phyloP scores from a whole-genome alignment of 2,329 filamentous ascomycete genomes.

The Zasmidium citrigriseum region DNA sequence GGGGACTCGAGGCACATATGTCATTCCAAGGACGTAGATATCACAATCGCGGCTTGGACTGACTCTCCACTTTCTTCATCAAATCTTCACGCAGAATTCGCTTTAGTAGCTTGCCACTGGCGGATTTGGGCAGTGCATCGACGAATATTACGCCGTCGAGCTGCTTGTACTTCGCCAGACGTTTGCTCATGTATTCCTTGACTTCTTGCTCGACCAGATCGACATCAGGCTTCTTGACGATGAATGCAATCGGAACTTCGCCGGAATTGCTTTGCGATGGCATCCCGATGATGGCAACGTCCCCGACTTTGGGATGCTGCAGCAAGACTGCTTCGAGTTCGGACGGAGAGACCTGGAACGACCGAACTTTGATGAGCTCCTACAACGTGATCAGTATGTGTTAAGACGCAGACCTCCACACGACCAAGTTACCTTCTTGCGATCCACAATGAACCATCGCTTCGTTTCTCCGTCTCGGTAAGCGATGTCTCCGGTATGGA shows the following conservation, averaged over 20 bases:
- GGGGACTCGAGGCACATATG: too few relatives aligned
- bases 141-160: constrained; percentile 47
- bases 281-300: constrained; percentile 52
- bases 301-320: constrained; percentile 47
- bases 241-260: constrained; percentile 33
- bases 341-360: constrained; percentile 54
- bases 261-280: constrained; percentile 23
- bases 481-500: constrained; percentile 53
- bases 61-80: constrained; percentile 38
- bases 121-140: constrained; percentile 32
- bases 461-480: constrained; percentile 30
- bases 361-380: constrained; percentile 58
- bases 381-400: constrained; percentile 20
- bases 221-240: constrained; percentile 31
- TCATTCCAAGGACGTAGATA: too few relatives aligned
- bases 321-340: constrained; percentile 53
- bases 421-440: constrained; percentile 33
- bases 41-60: not conserved
- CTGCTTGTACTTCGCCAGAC: constrained; percentile 48
- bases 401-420: not conserved
- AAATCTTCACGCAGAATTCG: constrained; percentile 46
- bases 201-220: constrained; percentile 41
- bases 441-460: constrained; percentile 58
- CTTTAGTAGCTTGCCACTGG: constrained; percentile 38
- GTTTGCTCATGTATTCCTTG: constrained; percentile 38